Conservation (phyloP, 2,329 filamentous ascomycete genomes). For the Rhinocladiella similis region DNA sequence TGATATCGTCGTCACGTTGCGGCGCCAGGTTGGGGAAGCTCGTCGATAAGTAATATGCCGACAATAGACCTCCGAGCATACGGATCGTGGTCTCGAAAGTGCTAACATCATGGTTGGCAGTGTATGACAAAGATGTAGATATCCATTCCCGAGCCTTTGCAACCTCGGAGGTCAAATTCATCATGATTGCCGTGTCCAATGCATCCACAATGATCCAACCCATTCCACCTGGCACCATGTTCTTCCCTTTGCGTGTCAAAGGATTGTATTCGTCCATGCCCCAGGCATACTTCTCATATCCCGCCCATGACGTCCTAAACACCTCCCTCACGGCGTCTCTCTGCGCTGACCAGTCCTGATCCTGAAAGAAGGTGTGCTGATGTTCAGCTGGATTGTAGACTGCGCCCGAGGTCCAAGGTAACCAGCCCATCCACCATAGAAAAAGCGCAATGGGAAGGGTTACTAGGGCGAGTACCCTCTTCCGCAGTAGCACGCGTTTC, state of each 20-base stretch:
- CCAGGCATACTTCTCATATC: constrained; percentile 92
- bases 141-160: constrained; percentile 88
- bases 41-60: constrained; percentile 91
- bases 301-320: constrained; percentile 88
- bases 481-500: constrained; percentile 63
- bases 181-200: constrained; percentile 94
- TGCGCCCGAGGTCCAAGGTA: constrained; percentile 34
- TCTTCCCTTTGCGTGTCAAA: constrained; percentile 70
- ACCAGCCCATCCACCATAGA: constrained; percentile 71
- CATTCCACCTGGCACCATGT: constrained; percentile 86
- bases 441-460: constrained; percentile 56
- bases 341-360: constrained; percentile 70
- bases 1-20: constrained; percentile 68
- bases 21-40: constrained; percentile 78
- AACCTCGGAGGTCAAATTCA: constrained; percentile 89
- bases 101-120: constrained; percentile 85
- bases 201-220: constrained; percentile 99
- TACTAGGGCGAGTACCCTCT: constrained; percentile 58
- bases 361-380: constrained; percentile 14
- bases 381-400: constrained; percentile 19
- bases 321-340: constrained; percentile 82
- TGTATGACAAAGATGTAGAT: constrained; percentile 74
- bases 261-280: constrained; percentile 91
- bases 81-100: constrained; percentile 98
- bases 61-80: constrained; percentile 90